Evolutionary conservation across 2,329 filamentous ascomycete species (phyloP).

Genomic region (Hymenoscyphus repandus): DNA sequence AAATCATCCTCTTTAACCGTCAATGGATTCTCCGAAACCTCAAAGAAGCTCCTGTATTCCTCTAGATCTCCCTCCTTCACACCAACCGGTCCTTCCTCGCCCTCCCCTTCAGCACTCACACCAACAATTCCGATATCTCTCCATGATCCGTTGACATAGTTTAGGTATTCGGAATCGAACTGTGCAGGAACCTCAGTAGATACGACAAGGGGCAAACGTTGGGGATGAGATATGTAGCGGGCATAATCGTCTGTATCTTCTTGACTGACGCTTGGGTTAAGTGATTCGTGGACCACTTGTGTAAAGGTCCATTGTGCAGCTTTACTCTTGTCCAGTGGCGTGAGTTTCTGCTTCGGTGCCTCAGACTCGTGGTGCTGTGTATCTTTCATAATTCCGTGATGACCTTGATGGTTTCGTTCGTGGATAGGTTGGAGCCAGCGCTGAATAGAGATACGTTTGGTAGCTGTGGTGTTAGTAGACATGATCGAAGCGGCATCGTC

Average conservation of each 20-base stretch:
- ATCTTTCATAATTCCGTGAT: constrained; percentile 55
- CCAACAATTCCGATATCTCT: constrained; percentile 42
- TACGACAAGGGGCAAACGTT: constrained; percentile 79
- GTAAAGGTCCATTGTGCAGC: constrained; percentile 85
- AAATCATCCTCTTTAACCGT: constrained; percentile 84
- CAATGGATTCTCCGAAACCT: constrained; percentile 73
- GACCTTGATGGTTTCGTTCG: constrained; percentile 27
- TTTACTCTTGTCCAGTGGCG: constrained; percentile 68
- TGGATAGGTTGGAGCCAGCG: constrained; percentile 52
- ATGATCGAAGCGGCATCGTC: constrained; percentile 40
- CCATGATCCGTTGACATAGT: constrained; percentile 69
- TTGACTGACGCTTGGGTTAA: constrained; percentile 75
- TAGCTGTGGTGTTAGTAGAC: constrained; percentile 36
- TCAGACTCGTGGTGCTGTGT: constrained; percentile 21
- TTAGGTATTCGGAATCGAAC: constrained; percentile 65
- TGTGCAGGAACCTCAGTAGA: constrained; percentile 60
- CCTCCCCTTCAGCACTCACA: constrained; percentile 6
- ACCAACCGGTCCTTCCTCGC: constrained; percentile 2
- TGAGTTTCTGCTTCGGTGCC: constrained; percentile 45
- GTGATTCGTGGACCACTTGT: constrained; percentile 76
- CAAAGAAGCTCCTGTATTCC: constrained; percentile 72
- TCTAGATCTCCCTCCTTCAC: constrained; percentile 48
- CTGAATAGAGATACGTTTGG: constrained; percentile 49
- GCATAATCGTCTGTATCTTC: constrained; percentile 82
- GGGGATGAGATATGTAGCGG: constrained; percentile 82